These are phyloP conservation scores for Moesziomyces parantarcticus DNA, from an alignment of 1,284 basidiomycete species.

Conservation along the genomic window DNA sequence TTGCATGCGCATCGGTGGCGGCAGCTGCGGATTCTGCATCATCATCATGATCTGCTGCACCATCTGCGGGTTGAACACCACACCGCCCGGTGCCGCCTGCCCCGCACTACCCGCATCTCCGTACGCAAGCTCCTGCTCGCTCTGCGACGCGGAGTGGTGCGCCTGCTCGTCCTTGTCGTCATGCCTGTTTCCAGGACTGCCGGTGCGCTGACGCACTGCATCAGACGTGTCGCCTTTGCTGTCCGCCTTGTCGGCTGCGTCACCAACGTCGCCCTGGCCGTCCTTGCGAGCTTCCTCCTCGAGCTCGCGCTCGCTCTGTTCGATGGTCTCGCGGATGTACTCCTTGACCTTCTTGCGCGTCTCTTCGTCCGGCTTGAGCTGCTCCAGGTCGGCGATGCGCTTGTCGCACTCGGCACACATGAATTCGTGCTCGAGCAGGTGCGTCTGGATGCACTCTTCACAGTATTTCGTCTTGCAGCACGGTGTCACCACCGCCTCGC, in stretches of 20 bases:
- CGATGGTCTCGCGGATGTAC: constrained; percentile 62
- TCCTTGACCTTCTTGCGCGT: constrained; percentile 57
- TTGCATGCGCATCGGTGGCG: constrained; percentile 65
- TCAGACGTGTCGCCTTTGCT: constrained; percentile 17
- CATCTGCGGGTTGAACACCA: constrained; percentile 56
- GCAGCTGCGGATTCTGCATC: constrained; percentile 63
- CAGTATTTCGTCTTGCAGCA: constrained; percentile 65
- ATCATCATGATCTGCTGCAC: constrained; percentile 66
- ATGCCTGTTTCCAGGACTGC: constrained; percentile 20
- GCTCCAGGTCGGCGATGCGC: constrained; percentile 59
- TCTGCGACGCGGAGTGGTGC: constrained; percentile 19
- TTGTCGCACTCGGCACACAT: constrained; percentile 66
- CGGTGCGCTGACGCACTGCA: constrained; percentile 10
- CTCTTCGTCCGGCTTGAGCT: constrained; percentile 62
- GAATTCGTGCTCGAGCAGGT: constrained; percentile 67
- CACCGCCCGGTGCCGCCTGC: constrained; percentile 18
- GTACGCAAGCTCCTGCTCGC: constrained; percentile 24
- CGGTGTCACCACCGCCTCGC: constrained; percentile 61
- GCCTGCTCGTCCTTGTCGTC: constrained; percentile 49
- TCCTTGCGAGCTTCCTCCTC: constrained; percentile 44
- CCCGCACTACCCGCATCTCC: constrained; percentile 14
- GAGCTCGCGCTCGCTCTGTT: constrained; percentile 59
- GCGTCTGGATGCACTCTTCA: constrained; percentile 66
- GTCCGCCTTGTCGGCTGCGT: constrained; percentile 15
- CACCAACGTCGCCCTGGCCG: constrained; percentile 20